Evolutionary conservation across 345 rosid species (phyloP), one percentile per base, ranked within the genome.

Genomic region (Eucalyptus marginata): DNA sequence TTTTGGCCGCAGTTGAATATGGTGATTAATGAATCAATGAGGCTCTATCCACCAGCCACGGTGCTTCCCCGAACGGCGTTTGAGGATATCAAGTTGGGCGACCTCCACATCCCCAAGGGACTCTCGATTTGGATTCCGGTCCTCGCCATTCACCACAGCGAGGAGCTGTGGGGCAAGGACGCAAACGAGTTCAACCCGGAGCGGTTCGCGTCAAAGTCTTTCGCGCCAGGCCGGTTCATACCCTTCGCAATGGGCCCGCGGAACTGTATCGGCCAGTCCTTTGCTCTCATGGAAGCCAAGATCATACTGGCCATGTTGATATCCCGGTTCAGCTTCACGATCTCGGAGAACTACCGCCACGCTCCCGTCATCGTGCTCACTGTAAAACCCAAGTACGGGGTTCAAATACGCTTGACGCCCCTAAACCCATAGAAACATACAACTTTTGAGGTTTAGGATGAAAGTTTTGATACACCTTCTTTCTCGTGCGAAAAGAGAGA

Each of bases 61-160:
- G 91, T 98, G 31, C 92, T 98, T 31, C 99, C 99, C 5, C 93
- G 99, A 86, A 96, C 96, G 97, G 99, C 99, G 7, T 97, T 98
- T 59, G 97, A 96, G 90, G 96, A 98, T 88, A 92, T 98, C 43
- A 94, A 93, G 89, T 92, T 98, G 0, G 99, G 99, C 1, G 98
- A 98, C 89, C 91, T 98, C 49, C 89, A 89, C 50, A 94, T 98
- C 85, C 99, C 99, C 2, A 97, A 96, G 92, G 99, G 99, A 5
- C 94, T 98, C 62, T 94, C 99, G 20, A 93, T 98, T 29, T 98
- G 99, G 99, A 96, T 98, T 80, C 99, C 99, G 25, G 96, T 96
- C 17, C 93, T 98, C 5, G 99, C 99, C 4, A 97, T 98, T 47
- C 97, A 98, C 88, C 99, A 98, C 88, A 95, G 96, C 80, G 90